Conservation (phyloP, 2,329 filamentous ascomycete genomes). For the Penicillium polonicum region DNA sequence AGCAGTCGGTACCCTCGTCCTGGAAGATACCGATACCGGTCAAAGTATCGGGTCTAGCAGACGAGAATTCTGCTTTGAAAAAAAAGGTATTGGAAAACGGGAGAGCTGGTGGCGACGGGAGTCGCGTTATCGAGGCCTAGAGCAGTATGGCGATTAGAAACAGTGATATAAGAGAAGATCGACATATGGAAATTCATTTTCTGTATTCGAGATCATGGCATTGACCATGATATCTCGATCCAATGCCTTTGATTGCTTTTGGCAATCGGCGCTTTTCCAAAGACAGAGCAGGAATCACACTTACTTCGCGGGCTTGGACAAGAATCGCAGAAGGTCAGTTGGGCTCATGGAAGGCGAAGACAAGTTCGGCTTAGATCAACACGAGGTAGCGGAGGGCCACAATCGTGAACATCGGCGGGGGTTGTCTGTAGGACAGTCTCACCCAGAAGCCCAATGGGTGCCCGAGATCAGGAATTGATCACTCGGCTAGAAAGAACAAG, state of each 20-base stretch:
- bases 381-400: constrained; percentile 36
- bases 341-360: constrained; percentile 74
- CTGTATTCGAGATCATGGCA: background rate
- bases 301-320: constrained; percentile 92
- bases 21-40: constrained; percentile 80
- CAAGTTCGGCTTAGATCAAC: constrained; percentile 35
- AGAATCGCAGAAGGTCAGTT: constrained; percentile 85
- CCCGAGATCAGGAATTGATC: constrained; percentile 20
- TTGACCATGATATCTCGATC: constrained; percentile 2
- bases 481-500: constrained; percentile 8
- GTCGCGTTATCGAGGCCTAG: constrained; percentile 64
- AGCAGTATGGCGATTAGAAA: constrained; percentile 20
- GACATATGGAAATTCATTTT: background rate
- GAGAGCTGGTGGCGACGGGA: constrained; percentile 21
- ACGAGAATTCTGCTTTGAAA: constrained; percentile 62
- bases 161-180: background rate
- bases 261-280: background rate
- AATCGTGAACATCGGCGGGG: constrained; percentile 35
- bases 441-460: constrained; percentile 18
- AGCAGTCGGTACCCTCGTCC: constrained; percentile 59
- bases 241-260: background rate
- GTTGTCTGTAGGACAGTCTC: constrained; percentile 16
- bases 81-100: constrained; percentile 20
- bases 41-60: constrained; percentile 82
- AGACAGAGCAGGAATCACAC: constrained; percentile 36